Conservation (phyloP, 75 land plant species). For the Cupressus sempervirens region DNA sequence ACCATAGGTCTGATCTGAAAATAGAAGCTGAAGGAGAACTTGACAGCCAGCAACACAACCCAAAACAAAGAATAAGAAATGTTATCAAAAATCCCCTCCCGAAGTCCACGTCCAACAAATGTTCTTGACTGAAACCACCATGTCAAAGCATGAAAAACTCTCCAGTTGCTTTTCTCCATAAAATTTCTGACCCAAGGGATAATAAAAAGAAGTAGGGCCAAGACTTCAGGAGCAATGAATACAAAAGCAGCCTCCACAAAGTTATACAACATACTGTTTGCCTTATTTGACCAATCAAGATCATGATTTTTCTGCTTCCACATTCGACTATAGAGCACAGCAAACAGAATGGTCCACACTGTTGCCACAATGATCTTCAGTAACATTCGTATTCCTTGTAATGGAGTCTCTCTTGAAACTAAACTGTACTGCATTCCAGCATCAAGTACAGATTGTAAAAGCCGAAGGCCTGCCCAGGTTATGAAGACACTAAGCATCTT, state of each 20-base stretch:
- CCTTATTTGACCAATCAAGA: slow-evolving; percentile 41
- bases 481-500: slow-evolving; percentile 56
- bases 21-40: slow-evolving; percentile 72
- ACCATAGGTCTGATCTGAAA: slow-evolving; percentile 72
- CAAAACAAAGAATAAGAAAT: slow-evolving; percentile 64
- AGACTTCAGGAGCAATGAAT: slow-evolving; percentile 53
- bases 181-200: slow-evolving; percentile 70
- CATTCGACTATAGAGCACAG: slow-evolving; percentile 55
- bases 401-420: slow-evolving; percentile 62
- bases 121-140: slow-evolving; percentile 84
- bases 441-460: slow-evolving; percentile 68
- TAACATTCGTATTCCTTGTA: slow-evolving; percentile 70
- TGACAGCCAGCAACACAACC: slow-evolving; percentile 53
- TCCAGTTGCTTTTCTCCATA: slow-evolving; percentile 64
- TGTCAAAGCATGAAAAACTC: slow-evolving; percentile 40
- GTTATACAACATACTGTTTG: slow-evolving; percentile 27
- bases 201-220: slow-evolving; percentile 49
- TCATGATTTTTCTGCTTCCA: slow-evolving; percentile 63
- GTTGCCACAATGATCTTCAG: slow-evolving; percentile 61
- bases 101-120: slow-evolving; percentile 83
- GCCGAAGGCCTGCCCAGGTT: slow-evolving; percentile 76
- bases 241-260: slow-evolving; percentile 52
- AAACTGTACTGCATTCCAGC: slow-evolving; percentile 62
- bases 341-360: slow-evolving; percentile 64
- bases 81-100: slow-evolving; percentile 64